Evolutionary conservation across 129 eudicot genomes (phyloP).

Genomic region (Cynara cardunculus): DNA sequence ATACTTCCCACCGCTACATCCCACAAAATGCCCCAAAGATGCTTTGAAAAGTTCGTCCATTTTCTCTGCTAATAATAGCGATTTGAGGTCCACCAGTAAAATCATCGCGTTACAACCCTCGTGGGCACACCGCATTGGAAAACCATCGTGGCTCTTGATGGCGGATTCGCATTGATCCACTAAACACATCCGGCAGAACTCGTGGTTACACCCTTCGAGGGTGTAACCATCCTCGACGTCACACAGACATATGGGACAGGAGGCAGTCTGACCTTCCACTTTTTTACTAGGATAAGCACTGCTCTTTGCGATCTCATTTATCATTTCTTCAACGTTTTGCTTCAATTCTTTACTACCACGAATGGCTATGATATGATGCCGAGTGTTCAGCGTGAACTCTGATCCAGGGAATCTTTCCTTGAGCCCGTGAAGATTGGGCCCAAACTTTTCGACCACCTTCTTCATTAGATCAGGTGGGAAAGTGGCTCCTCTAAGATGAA

Average conservation of each 20-base stretch:
- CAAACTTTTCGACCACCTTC: slow-evolving; percentile 61
- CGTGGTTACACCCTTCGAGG: slow-evolving; percentile 65
- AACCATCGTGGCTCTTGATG: slow-evolving; percentile 61
- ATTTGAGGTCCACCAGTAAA: slow-evolving; percentile 48
- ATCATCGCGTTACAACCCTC: slow-evolving; percentile 58
- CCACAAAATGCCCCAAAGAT: slow-evolving; percentile 72
- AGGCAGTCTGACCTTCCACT: slow-evolving; percentile 20
- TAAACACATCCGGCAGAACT: slow-evolving; percentile 72
- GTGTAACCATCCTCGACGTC: slow-evolving; percentile 68
- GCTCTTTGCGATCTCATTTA: slow-evolving; percentile 52
- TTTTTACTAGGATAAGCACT: slow-evolving; percentile 16
- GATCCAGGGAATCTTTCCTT: slow-evolving; percentile 65
- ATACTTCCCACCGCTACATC: slow-evolving; percentile 56
- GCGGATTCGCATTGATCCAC: slow-evolving; percentile 87
- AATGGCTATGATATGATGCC: slow-evolving; percentile 62
- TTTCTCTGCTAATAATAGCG: slow-evolving; percentile 48
- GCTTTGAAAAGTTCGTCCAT: slow-evolving; percentile 88
- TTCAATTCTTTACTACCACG: slow-evolving; percentile 61
- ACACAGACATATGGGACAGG: slow-evolving; percentile 86
- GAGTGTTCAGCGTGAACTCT: slow-evolving; percentile 55
- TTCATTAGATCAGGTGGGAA: slow-evolving; percentile 88
- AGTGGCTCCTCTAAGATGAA: slow-evolving; percentile 61
- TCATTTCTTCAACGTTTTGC: slow-evolving; percentile 61
- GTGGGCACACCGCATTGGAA: slow-evolving; percentile 58
- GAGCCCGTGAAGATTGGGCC: slow-evolving; percentile 72